These are phyloP conservation scores for Epichloe uncinata DNA, from an alignment of 2,329 filamentous ascomycete species.

Conservation along the genomic window DNA sequence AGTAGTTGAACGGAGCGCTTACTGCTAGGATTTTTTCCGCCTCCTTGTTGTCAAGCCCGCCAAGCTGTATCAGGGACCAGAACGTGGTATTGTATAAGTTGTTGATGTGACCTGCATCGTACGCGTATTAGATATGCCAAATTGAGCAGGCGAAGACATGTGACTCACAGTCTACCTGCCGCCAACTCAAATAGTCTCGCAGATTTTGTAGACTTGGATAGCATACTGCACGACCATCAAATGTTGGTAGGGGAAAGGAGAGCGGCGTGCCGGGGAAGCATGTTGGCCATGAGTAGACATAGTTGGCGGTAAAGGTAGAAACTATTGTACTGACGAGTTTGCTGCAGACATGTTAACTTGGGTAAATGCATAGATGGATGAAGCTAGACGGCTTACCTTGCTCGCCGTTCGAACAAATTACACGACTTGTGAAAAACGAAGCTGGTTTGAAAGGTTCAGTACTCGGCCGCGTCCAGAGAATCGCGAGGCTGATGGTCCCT, in stretches of 20 bases:
- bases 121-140: slow-evolving; percentile 12
- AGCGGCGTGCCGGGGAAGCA: slow-evolving; percentile 63
- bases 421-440: slow-evolving; percentile 81
- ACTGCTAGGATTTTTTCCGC: slow-evolving; percentile 73
- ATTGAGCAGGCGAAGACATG: not conserved
- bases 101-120: slow-evolving; percentile 73
- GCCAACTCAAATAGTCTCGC: slow-evolving; percentile 92
- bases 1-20: slow-evolving; percentile 1
- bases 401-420: slow-evolving; percentile 71
- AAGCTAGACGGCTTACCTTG: slow-evolving; percentile 41
- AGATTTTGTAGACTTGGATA: slow-evolving; percentile 76
- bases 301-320: slow-evolving; percentile 87
- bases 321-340: slow-evolving; percentile 87
- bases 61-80: slow-evolving; percentile 73
- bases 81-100: slow-evolving; percentile 98
- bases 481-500: slow-evolving; percentile 6
- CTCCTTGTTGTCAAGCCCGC: slow-evolving; percentile 60
- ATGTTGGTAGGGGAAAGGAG: slow-evolving; percentile 66
- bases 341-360: slow-evolving; percentile 27
- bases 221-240: slow-evolving; percentile 82
- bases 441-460: slow-evolving; percentile 30
- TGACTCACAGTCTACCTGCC: slow-evolving; percentile 79
- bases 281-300: slow-evolving; percentile 65
- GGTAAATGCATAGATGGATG: not conserved
- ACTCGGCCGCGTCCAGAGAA: not conserved